Conservation (phyloP, 129 eudicot species). For the Oenanthe sinensis region DNA sequence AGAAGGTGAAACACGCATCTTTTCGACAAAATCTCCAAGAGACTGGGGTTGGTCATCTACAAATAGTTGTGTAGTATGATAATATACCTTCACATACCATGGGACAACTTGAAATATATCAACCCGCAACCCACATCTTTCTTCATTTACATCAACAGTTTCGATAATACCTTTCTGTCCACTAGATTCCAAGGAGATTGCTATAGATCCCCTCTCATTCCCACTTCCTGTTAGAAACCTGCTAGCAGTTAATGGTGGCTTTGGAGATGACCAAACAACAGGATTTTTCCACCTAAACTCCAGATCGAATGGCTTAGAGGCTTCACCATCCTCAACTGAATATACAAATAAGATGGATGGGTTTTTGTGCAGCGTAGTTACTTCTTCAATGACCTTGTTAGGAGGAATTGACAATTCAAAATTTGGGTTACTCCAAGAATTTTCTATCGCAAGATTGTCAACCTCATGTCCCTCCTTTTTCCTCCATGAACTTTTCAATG, state of each 20-base stretch:
- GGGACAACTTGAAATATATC: slow-evolving; percentile 92
- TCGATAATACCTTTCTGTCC: slow-evolving; percentile 23
- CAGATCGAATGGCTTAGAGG: slow-evolving; percentile 57
- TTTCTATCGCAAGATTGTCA: slow-evolving; percentile 19
- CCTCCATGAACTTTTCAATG: slow-evolving; percentile 30
- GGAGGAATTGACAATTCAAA: slow-evolving; percentile 60
- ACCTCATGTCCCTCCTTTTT: slow-evolving; percentile 15
- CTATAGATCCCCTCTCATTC: slow-evolving; percentile 91
- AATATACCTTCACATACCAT: slow-evolving; percentile 95
- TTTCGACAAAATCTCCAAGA: slow-evolving; percentile 38
- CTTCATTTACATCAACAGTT: slow-evolving; percentile 23
- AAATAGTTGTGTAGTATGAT: slow-evolving; percentile 60
- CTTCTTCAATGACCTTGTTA: slow-evolving; percentile 55
- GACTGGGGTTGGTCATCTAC: slow-evolving; percentile 52
- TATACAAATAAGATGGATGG: slow-evolving; percentile 51
- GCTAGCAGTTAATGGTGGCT: slow-evolving; percentile 71
- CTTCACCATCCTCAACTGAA: slow-evolving; percentile 36
- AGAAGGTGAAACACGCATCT: slow-evolving; percentile 74
- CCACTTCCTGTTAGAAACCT: slow-evolving; percentile 92
- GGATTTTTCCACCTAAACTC: slow-evolving; percentile 73
- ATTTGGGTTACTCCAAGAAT: slow-evolving; percentile 27
- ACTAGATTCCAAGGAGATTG: slow-evolving; percentile 65
- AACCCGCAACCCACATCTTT: slow-evolving; percentile 43
- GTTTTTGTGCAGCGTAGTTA: slow-evolving; percentile 23
- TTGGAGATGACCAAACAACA: slow-evolving; percentile 68